Evolutionary conservation across 2,329 filamentous ascomycete genomes (phyloP), one percentile per base, ranked within the genome.

Genomic region (Ophiosphaerella herpotricha): DNA sequence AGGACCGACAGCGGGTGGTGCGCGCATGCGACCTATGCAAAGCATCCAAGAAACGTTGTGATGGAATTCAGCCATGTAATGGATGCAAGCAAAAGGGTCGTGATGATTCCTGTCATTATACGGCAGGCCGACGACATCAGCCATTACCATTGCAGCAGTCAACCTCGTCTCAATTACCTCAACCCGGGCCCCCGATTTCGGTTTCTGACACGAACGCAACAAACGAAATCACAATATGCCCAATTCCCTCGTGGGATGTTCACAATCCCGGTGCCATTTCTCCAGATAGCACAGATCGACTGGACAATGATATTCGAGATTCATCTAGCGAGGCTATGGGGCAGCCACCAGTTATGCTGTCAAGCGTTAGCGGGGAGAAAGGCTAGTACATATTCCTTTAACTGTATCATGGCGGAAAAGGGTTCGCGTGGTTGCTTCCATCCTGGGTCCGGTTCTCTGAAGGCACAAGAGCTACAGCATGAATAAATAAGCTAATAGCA

Each of bases 361-460:
- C 80, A 3, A 83, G 81, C 54, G 70, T 78, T 0, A 77, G 79
- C 14, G 80, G 81, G 4, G 80, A 84, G 58, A 59, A 59, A 42
- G 54, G 56, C 55, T 43, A 47, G 74, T 75, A 75, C 26, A 29
- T 4, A 21, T 21, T 21, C 18, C 18, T 21, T 21, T 21, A 2
- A 21, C 18, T 21, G 4, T 21, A 21, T 21, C 18, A 21, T 21
- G 18, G 18, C 18, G 18, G 18, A 21, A 21, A 21, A 21, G 18
- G 9, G 5, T 29, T 29, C 11, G 26, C 26, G 5, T 29, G 7
- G 11, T 29, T 11, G 26, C 26, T 29, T 3, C 18, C 4, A 21
- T 5, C 18, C 18, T 21, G 18, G 18, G 18, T 21, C 18, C 4
- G 4, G 18, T 4, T 4, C 18, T 21, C 18, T 21, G 4, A 4